Evolutionary conservation across 2,329 filamentous ascomycete species (phyloP).

Genomic region (Colletotrichum caudatum): DNA sequence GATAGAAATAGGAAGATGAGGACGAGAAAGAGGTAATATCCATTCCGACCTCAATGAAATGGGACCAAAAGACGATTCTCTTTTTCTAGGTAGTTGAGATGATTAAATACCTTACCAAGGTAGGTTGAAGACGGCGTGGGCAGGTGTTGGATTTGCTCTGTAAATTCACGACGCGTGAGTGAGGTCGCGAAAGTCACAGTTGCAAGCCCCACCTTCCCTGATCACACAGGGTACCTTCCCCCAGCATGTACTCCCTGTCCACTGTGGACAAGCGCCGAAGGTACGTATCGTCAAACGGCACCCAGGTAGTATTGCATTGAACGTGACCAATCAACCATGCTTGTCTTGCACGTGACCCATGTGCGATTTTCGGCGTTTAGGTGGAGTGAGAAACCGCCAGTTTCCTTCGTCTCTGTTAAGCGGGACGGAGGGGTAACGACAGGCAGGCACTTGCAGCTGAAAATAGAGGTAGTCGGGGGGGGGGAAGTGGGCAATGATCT

Average conservation of each 20-base stretch:
- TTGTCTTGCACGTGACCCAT: not conserved
- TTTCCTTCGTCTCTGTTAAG: not conserved
- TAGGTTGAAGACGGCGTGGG: not conserved
- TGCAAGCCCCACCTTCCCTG: constrained; percentile 16
- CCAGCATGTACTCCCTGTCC: not conserved
- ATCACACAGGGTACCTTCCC: not conserved
- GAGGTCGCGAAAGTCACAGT: constrained; percentile 5
- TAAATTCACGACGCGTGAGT: constrained; percentile 15
- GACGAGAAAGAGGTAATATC: not conserved
- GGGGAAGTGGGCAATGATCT: too few species aligned
- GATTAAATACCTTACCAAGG: too few species aligned
- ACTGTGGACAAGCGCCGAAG: not conserved
- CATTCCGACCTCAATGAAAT: not conserved
- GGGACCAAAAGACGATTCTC: too few species aligned
- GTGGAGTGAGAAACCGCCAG: not conserved
- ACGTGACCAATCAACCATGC: not conserved
- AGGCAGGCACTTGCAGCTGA: not conserved
- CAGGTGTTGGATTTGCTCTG: not conserved
- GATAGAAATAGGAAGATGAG: not conserved
- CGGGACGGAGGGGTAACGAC: constrained; percentile 9
- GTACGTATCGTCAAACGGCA: not conserved
- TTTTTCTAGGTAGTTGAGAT: not conserved
- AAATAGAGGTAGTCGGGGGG: not conserved
- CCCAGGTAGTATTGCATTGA: too few species aligned
- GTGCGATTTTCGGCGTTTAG: not conserved